A percentile compares a stretch with the other conserved stretches of the same genome.
These are phyloP conservation scores for Bretschneidera sinensis DNA, from an alignment of 345 rosid species.

Conservation along the genomic window DNA sequence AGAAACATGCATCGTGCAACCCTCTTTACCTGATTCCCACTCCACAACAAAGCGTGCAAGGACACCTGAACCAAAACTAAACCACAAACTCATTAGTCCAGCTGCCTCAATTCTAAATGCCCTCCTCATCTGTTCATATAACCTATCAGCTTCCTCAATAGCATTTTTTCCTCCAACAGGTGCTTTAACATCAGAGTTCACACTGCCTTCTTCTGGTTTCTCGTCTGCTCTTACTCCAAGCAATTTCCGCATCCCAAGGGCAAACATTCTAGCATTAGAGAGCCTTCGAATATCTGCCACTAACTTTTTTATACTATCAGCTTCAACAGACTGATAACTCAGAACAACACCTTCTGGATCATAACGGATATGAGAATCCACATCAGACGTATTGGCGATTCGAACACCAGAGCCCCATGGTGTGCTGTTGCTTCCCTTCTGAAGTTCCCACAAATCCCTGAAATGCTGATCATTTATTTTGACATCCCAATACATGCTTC, in stretches of 20 bases:
- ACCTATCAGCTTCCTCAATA: slow-evolving; percentile 67
- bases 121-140: slow-evolving; percentile 74
- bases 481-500: slow-evolving; percentile 98
- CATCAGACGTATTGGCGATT: slow-evolving; percentile 87
- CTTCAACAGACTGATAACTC: slow-evolving; percentile 88
- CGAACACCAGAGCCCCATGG: slow-evolving; percentile 96
- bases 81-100: slow-evolving; percentile 95
- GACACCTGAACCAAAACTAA: slow-evolving; percentile 85
- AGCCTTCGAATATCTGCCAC: slow-evolving; percentile 93
- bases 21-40: slow-evolving; percentile 97
- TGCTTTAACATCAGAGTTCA: slow-evolving; percentile 44
- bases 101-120: slow-evolving; percentile 95
- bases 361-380: slow-evolving; percentile 88
- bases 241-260: slow-evolving; percentile 88
- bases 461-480: slow-evolving; percentile 95
- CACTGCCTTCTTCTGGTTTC: slow-evolving; percentile 53
- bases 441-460: slow-evolving; percentile 97
- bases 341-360: slow-evolving; percentile 98
- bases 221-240: slow-evolving; percentile 90
- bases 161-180: slow-evolving; percentile 55
- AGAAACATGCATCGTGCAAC: slow-evolving; percentile 99
- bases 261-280: slow-evolving; percentile 89
- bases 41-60: slow-evolving; percentile 97
- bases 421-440: slow-evolving; percentile 68
- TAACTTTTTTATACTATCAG: slow-evolving; percentile 82